Percentiles rank a stretch among this genome's conserved stretches.
Evolutionary conservation across 805 yeast genomes (phyloP).

Genomic region (Sugiyamaella lignohabitans): DNA sequence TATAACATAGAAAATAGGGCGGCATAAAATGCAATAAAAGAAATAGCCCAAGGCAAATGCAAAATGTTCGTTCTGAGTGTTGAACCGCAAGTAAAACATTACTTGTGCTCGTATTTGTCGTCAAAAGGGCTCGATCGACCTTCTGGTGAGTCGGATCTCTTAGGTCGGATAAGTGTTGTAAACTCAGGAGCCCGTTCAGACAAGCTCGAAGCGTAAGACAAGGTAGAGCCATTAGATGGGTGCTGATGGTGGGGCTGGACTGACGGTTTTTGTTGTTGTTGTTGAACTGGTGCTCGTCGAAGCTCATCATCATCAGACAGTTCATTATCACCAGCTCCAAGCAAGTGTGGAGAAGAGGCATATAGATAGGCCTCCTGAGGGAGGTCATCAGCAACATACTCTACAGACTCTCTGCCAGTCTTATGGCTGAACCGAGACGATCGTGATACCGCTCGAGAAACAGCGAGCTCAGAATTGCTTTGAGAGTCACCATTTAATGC

Average conservation of each 20-base stretch:
- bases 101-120: conserved; percentile 13
- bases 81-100: too few species aligned
- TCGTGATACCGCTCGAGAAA: background rate
- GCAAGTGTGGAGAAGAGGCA: conserved; percentile 4
- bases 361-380: conserved; percentile 19
- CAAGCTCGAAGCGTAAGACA: too few species aligned
- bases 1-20: too few species aligned
- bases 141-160: conserved; percentile 3
- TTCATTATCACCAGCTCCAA: background rate
- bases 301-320: background rate
- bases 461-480: background rate
- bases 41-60: too few species aligned
- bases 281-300: background rate
- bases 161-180: too few species aligned
- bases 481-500: background rate
- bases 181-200: too few species aligned
- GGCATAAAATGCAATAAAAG: too few species aligned
- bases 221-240: too few species aligned
- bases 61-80: too few species aligned
- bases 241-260: too few species aligned
- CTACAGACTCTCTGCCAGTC: conserved; percentile 7
- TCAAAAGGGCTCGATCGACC: conserved; percentile 21
- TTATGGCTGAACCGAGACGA: background rate
- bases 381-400: conserved; percentile 16
- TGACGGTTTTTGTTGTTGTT: conserved; percentile 1